Percentiles rank a stretch among this genome's conserved stretches.
Conservation (phyloP, 1,284 basidiomycete genomes). For the Cryptococcus sp. region DNA sequence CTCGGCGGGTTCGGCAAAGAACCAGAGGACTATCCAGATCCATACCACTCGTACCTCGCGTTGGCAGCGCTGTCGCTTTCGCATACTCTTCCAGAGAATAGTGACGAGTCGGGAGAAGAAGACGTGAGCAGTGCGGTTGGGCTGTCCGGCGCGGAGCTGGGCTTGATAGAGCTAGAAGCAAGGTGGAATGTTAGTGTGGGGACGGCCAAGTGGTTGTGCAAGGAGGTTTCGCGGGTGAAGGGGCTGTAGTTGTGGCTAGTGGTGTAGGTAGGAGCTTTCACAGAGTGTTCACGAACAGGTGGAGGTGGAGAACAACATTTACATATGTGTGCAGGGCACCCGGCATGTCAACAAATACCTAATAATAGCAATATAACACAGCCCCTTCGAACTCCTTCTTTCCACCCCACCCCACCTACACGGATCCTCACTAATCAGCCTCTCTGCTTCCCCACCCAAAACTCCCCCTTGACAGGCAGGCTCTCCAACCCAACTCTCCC, state of each 20-base stretch:
- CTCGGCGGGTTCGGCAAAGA: slow-evolving; percentile 81
- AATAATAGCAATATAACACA: not conserved
- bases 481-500: slow-evolving; percentile 28
- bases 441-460: slow-evolving; percentile 39
- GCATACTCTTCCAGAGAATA: slow-evolving; percentile 47
- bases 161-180: slow-evolving; percentile 60
- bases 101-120: slow-evolving; percentile 28
- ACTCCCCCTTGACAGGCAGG: slow-evolving; percentile 43
- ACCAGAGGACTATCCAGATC: slow-evolving; percentile 76
- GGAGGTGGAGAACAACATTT: slow-evolving; percentile 1
- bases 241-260: not conserved
- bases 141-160: slow-evolving; percentile 50
- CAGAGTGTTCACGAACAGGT: no score
- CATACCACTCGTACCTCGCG: slow-evolving; percentile 85
- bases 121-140: not conserved
- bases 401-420: slow-evolving; percentile 40
- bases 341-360: slow-evolving; percentile 1
- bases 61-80: slow-evolving; percentile 73
- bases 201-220: slow-evolving; percentile 63
- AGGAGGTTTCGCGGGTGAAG: slow-evolving; percentile 18
- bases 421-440: slow-evolving; percentile 14
- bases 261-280: not conserved
- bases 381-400: slow-evolving; percentile 12
- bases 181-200: slow-evolving; percentile 64
- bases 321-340: not conserved